Conservation (phyloP, 495 filamentous ascomycete species). For the Penicillium turbatum region DNA sequence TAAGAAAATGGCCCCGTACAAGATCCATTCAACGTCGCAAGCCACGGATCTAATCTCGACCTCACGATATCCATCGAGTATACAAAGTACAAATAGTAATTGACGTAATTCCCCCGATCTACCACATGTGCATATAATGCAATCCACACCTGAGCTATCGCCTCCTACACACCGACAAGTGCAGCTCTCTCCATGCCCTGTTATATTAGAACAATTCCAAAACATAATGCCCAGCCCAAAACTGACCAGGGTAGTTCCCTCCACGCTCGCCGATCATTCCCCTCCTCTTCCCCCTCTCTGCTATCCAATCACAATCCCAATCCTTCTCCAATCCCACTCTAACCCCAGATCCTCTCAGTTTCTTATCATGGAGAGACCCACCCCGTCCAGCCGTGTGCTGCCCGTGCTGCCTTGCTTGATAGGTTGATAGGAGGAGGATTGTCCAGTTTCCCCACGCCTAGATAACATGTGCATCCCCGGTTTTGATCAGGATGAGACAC, state of each 20-base stretch:
- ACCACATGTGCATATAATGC: background rate
- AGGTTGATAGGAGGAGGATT: slow-evolving; percentile 3
- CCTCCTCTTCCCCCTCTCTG: slow-evolving; percentile 15
- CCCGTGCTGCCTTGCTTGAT: slow-evolving; percentile 11
- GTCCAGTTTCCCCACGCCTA: background rate
- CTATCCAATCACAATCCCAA: slow-evolving; percentile 9
- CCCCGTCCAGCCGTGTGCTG: background rate
- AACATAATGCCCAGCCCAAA: background rate
- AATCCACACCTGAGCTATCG: background rate
- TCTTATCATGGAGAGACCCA: slow-evolving; percentile 26
- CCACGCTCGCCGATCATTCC: slow-evolving; percentile 20
- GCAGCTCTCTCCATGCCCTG: background rate
- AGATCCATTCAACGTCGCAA: background rate
- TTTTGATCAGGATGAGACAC: background rate
- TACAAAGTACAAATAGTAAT: background rate
- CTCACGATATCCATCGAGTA: no score
- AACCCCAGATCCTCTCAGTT: slow-evolving; percentile 21
- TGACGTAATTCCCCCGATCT: background rate
- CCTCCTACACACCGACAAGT: background rate
- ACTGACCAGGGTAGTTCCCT: background rate
- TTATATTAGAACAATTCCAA: no score
- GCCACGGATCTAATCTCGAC: no score
- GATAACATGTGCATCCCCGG: background rate
- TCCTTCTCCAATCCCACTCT: background rate
- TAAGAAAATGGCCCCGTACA: no score